Evolutionary conservation across 2,329 filamentous ascomycete genomes (phyloP).

Genomic region (Phialophora tarda): DNA sequence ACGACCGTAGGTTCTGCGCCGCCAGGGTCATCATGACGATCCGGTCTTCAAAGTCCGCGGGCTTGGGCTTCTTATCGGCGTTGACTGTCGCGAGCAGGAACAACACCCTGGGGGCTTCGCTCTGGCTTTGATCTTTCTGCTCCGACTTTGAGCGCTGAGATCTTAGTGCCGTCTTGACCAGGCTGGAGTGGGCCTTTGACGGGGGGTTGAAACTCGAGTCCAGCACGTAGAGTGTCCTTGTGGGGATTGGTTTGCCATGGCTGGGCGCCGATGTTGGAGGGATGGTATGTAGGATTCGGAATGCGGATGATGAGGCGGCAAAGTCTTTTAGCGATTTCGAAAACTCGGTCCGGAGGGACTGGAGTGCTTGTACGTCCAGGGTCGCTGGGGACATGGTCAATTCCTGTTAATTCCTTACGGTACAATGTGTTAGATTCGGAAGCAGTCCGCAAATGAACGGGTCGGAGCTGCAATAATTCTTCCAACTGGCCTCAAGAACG

Average conservation of each 20-base stretch:
- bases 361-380: conserved; percentile 29
- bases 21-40: conserved; percentile 57
- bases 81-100: conserved; percentile 68
- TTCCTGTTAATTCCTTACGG: background rate
- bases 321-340: conserved; percentile 31
- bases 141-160: conserved; percentile 15
- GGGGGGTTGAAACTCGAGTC: conserved; percentile 72
- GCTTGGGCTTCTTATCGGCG: conserved; percentile 65
- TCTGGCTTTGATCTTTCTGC: conserved; percentile 1
- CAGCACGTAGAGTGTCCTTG: conserved; percentile 60
- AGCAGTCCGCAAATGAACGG: background rate
- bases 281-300: conserved; percentile 27
- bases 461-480: background rate
- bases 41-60: conserved; percentile 55
- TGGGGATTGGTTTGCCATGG: conserved; percentile 13
- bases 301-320: conserved; percentile 29
- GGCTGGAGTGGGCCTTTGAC: conserved; percentile 62
- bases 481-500: background rate
- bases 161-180: conserved; percentile 60
- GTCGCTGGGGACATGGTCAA: conserved; percentile 19
- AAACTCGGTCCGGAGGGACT: conserved; percentile 27
- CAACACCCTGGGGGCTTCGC: conserved; percentile 54
- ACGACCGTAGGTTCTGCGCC: conserved; percentile 49
- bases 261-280: conserved; percentile 22
- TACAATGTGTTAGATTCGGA: background rate